A percentile compares a stretch with the other conserved stretches of the same genome.
Evolutionary conservation across 2,329 filamentous ascomycete species (phyloP).

Genomic region (Pseudogymnoascus sp.): DNA sequence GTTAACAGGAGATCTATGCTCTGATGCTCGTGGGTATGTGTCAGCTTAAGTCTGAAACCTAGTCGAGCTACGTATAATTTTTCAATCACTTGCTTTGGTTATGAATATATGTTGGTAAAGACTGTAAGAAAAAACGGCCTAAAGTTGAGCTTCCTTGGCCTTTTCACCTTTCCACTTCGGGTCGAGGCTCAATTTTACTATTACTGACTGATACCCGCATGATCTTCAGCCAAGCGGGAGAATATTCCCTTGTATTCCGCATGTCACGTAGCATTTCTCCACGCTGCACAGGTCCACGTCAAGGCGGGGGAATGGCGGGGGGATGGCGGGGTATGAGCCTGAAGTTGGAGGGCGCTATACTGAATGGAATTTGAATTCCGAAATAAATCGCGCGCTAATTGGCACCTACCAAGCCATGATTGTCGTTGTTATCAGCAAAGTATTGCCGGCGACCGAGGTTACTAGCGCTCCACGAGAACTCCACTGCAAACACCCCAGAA

Average conservation of each 20-base stretch:
- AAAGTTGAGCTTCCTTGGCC: neutral
- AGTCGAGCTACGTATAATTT: neutral
- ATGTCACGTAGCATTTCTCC: neutral
- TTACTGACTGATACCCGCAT: neutral
- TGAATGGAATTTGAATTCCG: neutral
- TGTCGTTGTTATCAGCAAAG: neutral
- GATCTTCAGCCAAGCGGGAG: neutral
- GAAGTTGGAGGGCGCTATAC: neutral
- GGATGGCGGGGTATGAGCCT: neutral
- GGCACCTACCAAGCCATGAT: neutral
- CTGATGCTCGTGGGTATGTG: neutral
- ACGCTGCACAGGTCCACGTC: neutral
- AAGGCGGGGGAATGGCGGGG: neutral
- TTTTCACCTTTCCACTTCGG: neutral
- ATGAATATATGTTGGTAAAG: neutral
- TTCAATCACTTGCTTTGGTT: neutral
- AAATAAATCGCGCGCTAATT: neutral
- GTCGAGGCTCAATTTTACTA: neutral
- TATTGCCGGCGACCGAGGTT: neutral
- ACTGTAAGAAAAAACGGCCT: neutral
- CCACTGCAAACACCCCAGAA: neutral
- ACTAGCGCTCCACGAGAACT: neutral
- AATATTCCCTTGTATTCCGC: neutral
- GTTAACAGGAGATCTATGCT: neutral
- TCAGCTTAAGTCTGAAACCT: neutral